Evolutionary conservation across 73 alveolate genomes (phyloP).

Genomic region (Paramecium caudatum): DNA sequence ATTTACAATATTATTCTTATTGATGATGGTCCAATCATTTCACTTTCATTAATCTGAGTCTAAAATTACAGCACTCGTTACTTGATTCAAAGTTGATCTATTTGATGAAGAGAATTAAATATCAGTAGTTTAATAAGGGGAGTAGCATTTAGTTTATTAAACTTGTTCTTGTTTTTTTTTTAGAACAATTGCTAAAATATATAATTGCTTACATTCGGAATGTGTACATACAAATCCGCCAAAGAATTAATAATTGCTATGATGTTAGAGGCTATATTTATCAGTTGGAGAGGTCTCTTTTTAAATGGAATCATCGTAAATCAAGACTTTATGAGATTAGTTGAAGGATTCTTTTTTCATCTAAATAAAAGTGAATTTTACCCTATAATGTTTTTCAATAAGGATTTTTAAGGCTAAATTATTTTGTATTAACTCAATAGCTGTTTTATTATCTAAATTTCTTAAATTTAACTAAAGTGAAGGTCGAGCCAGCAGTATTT

Average conservation of each 20-base stretch:
- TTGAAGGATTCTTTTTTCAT: slow-evolving; percentile 64
- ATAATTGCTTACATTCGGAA: no score
- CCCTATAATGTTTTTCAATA: slow-evolving; percentile 41
- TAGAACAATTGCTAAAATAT: no score
- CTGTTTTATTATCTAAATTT: slow-evolving; percentile 1
- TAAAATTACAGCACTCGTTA: background rate
- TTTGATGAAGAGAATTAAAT: slow-evolving; percentile 5
- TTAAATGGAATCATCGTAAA: slow-evolving; percentile 30
- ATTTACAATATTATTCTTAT: slow-evolving; percentile 55
- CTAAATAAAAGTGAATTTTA: background rate
- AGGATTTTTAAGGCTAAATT: background rate
- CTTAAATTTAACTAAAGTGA: slow-evolving; percentile 15
- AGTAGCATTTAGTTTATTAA: background rate
- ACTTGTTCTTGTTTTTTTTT: background rate
- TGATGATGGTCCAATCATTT: slow-evolving; percentile 45
- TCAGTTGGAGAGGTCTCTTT: slow-evolving; percentile 21
- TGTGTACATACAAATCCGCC: no score
- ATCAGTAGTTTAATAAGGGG: slow-evolving; percentile 19
- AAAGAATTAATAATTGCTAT: background rate
- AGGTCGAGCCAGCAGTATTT: slow-evolving; percentile 49
- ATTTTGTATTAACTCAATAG: background rate
- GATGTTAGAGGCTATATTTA: slow-evolving; percentile 31
- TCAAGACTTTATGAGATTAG: slow-evolving; percentile 41
- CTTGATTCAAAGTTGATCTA: slow-evolving; percentile 12
- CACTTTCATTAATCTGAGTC: background rate